Percentiles rank a stretch among this genome's conserved stretches.
Evolutionary conservation across 345 rosid genomes (phyloP).

Genomic region (Eucalyptus leucophloia): DNA sequence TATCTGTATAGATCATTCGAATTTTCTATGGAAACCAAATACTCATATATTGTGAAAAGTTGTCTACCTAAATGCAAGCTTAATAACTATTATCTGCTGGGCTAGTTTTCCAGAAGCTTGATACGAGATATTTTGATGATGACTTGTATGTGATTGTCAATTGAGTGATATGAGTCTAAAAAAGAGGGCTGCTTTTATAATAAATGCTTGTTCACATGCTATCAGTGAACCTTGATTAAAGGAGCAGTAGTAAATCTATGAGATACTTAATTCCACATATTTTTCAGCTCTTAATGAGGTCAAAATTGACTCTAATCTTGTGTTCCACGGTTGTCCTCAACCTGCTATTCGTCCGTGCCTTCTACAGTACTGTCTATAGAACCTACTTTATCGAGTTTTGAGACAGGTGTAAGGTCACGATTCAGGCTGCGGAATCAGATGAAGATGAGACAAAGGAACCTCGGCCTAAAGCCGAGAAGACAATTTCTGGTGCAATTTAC

Average conservation of each 20-base stretch:
- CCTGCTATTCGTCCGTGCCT: neutral
- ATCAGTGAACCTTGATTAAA: neutral
- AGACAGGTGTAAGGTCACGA: slow-evolving; percentile 77
- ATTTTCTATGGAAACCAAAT: neutral
- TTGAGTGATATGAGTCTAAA: neutral
- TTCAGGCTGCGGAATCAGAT: slow-evolving; percentile 65
- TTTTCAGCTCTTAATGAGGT: neutral
- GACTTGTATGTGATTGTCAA: neutral
- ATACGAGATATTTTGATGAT: neutral
- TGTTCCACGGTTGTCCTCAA: neutral
- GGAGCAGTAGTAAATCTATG: neutral
- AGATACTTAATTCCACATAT: neutral
- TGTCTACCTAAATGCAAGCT: neutral
- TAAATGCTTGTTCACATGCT: neutral
- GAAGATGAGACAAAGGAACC: slow-evolving; percentile 23
- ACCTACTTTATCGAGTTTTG: neutral
- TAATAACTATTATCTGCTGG: neutral
- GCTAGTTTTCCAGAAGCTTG: neutral
- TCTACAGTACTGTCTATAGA: neutral
- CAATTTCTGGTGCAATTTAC: slow-evolving; percentile 32
- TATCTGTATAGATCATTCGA: neutral
- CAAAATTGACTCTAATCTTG: neutral
- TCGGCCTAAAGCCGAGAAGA: slow-evolving; percentile 19
- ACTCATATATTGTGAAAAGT: neutral
- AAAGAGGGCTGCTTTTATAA: neutral